A percentile compares a stretch with the other conserved stretches of the same genome.
Evolutionary conservation across 148 eudicot species (phyloP).

Genomic region (Heliosperma pusillum): DNA sequence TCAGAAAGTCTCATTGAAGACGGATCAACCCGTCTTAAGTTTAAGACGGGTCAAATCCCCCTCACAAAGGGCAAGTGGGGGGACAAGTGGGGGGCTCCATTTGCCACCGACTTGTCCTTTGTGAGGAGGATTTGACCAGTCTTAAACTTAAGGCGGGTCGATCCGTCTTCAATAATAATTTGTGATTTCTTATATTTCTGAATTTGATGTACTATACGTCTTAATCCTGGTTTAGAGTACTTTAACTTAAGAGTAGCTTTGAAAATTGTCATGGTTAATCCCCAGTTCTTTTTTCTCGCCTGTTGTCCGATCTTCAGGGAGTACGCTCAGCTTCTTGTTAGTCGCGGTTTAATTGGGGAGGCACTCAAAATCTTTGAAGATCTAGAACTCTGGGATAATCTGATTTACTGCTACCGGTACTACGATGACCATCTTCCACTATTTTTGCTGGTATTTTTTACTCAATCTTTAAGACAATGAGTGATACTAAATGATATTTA

Average conservation of each 20-base stretch:
- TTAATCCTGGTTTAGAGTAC: background rate
- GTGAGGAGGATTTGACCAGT: no score
- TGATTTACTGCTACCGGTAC: conserved; percentile 84
- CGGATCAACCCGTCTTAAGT: no score
- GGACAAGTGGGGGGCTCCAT: no score
- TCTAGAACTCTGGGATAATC: conserved; percentile 92
- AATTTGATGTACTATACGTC: conserved; percentile 3
- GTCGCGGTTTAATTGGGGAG: conserved; percentile 86
- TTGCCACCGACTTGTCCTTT: no score
- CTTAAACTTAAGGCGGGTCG: no score
- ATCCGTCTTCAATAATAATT: no score
- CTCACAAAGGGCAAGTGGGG: no score
- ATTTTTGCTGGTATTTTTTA: background rate
- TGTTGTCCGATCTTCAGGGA: conserved; percentile 44
- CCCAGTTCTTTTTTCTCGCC: background rate
- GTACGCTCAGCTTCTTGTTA: conserved; percentile 77
- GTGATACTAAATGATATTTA: conserved; percentile 6
- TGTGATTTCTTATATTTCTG: conserved; percentile 8
- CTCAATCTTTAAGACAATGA: background rate
- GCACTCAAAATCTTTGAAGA: conserved; percentile 85
- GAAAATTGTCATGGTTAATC: background rate
- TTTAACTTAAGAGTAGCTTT: background rate
- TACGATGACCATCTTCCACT: background rate
- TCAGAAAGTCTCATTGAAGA: no score
- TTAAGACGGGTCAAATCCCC: no score